These are phyloP conservation scores for Boletus rufocinnamomeus DNA, from an alignment of 768 basidiomycete species.

Conservation along the genomic window DNA sequence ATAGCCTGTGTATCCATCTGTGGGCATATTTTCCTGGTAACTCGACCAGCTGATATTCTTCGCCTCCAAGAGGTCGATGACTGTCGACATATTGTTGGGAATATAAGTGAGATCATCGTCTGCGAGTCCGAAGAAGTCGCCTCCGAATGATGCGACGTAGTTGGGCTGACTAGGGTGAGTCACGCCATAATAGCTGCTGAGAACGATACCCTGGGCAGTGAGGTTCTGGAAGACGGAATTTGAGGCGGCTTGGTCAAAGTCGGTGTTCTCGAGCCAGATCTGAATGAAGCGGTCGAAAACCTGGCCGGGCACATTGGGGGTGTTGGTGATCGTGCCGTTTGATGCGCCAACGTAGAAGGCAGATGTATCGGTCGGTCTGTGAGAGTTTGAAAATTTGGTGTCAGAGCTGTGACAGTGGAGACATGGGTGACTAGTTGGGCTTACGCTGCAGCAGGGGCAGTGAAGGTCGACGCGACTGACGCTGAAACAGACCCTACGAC, in stretches of 20 bases:
- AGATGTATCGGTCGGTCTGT: slow-evolving; percentile 32
- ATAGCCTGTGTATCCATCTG: slow-evolving; percentile 47
- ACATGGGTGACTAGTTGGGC: slow-evolving; percentile 1
- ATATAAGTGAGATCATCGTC: slow-evolving; percentile 39
- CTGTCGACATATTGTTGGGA: slow-evolving; percentile 51
- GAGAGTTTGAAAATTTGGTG: background rate
- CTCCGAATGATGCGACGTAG: slow-evolving; percentile 49
- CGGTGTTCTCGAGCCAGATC: slow-evolving; percentile 68
- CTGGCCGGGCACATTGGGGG: slow-evolving; percentile 41
- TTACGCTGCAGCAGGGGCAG: slow-evolving; percentile 33
- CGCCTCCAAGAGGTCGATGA: slow-evolving; percentile 61
- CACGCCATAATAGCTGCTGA: slow-evolving; percentile 48
- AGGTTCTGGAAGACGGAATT: slow-evolving; percentile 38
- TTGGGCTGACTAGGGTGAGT: slow-evolving; percentile 68
- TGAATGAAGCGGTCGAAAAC: slow-evolving; percentile 51
- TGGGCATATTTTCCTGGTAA: slow-evolving; percentile 62
- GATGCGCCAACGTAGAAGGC: slow-evolving; percentile 44
- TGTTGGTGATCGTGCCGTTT: slow-evolving; percentile 46
- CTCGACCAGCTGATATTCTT: slow-evolving; percentile 60
- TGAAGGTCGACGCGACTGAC: slow-evolving; percentile 28
- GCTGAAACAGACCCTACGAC: slow-evolving; percentile 24
- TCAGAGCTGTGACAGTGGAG: slow-evolving; percentile 1
- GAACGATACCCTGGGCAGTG: slow-evolving; percentile 50
- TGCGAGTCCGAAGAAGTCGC: slow-evolving; percentile 54
- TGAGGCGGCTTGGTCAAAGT: slow-evolving; percentile 40